Evolutionary conservation across 768 basidiomycete genomes (phyloP).

Genomic region (Auricularia sp.): DNA sequence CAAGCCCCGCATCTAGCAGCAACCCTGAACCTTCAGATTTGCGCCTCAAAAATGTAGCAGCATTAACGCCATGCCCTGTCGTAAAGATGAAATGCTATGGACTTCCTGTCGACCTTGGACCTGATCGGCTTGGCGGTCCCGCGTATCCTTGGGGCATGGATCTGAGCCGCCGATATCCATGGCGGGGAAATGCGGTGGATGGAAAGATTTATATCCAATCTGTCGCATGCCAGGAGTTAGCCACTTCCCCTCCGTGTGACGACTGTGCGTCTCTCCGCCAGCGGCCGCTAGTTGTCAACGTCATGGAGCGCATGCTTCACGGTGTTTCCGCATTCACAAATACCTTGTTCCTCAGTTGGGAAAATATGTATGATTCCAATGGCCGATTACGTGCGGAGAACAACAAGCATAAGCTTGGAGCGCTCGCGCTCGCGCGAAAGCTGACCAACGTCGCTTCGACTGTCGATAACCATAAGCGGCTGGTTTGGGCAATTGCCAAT

Average conservation of each 20-base stretch:
- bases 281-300: slow-evolving; percentile 8
- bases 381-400: neutral
- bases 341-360: slow-evolving; percentile 8
- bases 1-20: neutral
- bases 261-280: neutral
- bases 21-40: too few species aligned
- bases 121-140: slow-evolving; percentile 5
- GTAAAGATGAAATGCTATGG: neutral
- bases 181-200: slow-evolving; percentile 6
- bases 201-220: slow-evolving; percentile 4
- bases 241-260: neutral
- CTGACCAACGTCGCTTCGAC: slow-evolving; percentile 5
- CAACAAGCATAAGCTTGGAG: slow-evolving; percentile 7
- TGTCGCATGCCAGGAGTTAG: slow-evolving; percentile 1
- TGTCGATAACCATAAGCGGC: slow-evolving; percentile 15
- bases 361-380: slow-evolving; percentile 1
- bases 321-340: slow-evolving; percentile 9
- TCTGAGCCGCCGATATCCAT: slow-evolving; percentile 3
- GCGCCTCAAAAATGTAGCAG: neutral
- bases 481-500: slow-evolving; percentile 15
- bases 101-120: slow-evolving; percentile 3
- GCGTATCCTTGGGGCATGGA: slow-evolving; percentile 14
- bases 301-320: slow-evolving; percentile 11
- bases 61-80: neutral
- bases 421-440: slow-evolving; percentile 9